Conservation (phyloP, 768 basidiomycete genomes). For the Lactarius evosmus region DNA sequence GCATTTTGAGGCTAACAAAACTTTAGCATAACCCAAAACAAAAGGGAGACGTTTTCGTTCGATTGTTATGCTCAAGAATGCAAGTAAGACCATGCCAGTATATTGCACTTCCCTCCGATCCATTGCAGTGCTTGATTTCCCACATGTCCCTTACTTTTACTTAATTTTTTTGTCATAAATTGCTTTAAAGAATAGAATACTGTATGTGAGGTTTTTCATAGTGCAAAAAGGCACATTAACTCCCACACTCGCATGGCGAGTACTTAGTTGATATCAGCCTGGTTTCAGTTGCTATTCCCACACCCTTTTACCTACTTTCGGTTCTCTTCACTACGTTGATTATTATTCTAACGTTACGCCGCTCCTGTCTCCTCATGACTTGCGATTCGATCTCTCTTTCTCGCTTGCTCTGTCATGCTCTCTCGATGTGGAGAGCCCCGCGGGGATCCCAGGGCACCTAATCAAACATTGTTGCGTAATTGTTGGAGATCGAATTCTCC, state of each 20-base stretch:
- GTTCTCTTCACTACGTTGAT: too few relatives aligned
- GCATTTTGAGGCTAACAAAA: too few relatives aligned
- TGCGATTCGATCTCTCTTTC: too few relatives aligned
- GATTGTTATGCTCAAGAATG: not conserved
- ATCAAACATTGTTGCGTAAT: not conserved
- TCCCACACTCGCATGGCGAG: not conserved
- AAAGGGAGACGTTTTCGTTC: not conserved
- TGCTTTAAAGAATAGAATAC: too few relatives aligned
- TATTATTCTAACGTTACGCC: too few relatives aligned
- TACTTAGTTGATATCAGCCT: not conserved
- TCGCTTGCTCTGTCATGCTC: not conserved
- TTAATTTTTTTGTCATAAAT: too few relatives aligned
- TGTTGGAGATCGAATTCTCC: not conserved
- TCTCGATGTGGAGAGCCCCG: not conserved
- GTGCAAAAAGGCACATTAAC: not conserved
- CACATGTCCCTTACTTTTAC: not conserved
- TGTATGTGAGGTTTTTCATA: too few relatives aligned
- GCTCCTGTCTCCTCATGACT: too few relatives aligned
- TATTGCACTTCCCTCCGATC: not conserved
- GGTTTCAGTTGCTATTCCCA: not conserved
- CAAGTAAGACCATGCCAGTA: not conserved
- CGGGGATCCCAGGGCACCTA: not conserved
- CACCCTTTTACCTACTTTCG: too few relatives aligned
- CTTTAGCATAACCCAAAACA: not conserved
- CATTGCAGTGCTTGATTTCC: not conserved